A percentile compares a stretch with the other conserved stretches of the same genome.
These are phyloP conservation scores for Cyclaneusma minus DNA, from an alignment of 2,329 filamentous ascomycete genomes.

Conservation along the genomic window DNA sequence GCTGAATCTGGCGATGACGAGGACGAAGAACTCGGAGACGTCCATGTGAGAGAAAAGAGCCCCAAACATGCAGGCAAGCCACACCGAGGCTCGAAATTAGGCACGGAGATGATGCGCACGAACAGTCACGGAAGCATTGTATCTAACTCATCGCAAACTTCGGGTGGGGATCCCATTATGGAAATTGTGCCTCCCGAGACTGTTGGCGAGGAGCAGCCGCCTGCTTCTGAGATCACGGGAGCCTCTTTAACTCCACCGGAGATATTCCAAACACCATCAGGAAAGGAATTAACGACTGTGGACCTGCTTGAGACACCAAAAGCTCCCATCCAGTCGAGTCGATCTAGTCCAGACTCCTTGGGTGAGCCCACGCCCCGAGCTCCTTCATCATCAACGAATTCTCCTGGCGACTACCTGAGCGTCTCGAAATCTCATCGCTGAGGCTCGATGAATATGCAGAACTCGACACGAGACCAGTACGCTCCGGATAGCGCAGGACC, in stretches of 20 bases:
- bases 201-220: slow-evolving; percentile 9
- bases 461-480: no score
- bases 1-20: slow-evolving; percentile 88
- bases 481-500: no score
- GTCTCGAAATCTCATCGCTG: no score
- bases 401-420: no score
- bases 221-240: slow-evolving; percentile 12
- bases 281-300: slow-evolving; percentile 8
- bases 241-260: slow-evolving; percentile 15
- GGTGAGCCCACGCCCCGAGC: slow-evolving; percentile 16
- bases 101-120: slow-evolving; percentile 95
- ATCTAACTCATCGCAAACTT: slow-evolving; percentile 14
- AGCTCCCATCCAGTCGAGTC: slow-evolving; percentile 5
- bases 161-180: slow-evolving; percentile 10
- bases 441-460: no score
- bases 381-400: no score
- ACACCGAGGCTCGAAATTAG: slow-evolving; percentile 72
- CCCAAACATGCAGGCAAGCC: slow-evolving; percentile 36
- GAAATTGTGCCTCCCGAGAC: slow-evolving; percentile 14
- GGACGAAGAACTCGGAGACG: slow-evolving; percentile 69
- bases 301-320: slow-evolving; percentile 16
- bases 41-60: slow-evolving; percentile 23
- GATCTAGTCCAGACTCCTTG: no score
- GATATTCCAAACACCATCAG: slow-evolving; percentile 9
- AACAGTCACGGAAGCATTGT: slow-evolving; percentile 77